Evolutionary conservation across 2,329 filamentous ascomycete genomes (phyloP), one percentile per base, ranked within the genome.

Genomic region (Monosporascus sp.): DNA sequence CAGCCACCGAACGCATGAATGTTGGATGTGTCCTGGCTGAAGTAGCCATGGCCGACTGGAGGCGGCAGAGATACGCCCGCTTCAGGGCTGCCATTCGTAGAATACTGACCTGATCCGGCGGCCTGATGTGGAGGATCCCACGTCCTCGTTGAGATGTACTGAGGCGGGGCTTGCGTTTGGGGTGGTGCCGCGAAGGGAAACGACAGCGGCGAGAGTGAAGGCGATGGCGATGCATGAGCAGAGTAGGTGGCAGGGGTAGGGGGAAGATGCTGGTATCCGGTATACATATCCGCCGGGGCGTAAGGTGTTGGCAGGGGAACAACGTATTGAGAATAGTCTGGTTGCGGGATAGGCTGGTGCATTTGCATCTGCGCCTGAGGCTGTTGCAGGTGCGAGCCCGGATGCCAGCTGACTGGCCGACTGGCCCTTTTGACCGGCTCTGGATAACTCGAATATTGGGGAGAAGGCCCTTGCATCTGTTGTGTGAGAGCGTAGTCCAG

Each of bases 391-490:
- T 81, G 75, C 9, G 85, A 81, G 22, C 81, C 80, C 3, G 87
- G 85, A 66, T 91, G 88, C 88, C 88, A 91, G 74, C 87, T 90
- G 46, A 89, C 74, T 6, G 88, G 87, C 42, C 88, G 80, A 50
- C 71, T 70, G 39, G 75, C 69, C 63, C 71, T 67, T 60, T 67
- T 71, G 39, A 68, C 55, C 4, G 65, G 68, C 25, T 70, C 66
- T 52, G 68, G 66, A 37, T 63, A 59, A 34, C 50, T 49, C 25
- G 66, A 64, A 55, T 59, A 67, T 8, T 65, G 60, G 3, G 55
- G 46, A 22, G 57, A 50, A 31, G 49, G 53, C 22, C 62, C 60
- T 50, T 66, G 68, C 58, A 66, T 65, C 51, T 70, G 72, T 65
- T 58, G 76, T 62, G 55, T 72, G 53, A 58, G 65, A 64, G 74